Conservation (phyloP, 1,139 yeast genomes). For the Nakaseomyces uthaithaninus region DNA sequence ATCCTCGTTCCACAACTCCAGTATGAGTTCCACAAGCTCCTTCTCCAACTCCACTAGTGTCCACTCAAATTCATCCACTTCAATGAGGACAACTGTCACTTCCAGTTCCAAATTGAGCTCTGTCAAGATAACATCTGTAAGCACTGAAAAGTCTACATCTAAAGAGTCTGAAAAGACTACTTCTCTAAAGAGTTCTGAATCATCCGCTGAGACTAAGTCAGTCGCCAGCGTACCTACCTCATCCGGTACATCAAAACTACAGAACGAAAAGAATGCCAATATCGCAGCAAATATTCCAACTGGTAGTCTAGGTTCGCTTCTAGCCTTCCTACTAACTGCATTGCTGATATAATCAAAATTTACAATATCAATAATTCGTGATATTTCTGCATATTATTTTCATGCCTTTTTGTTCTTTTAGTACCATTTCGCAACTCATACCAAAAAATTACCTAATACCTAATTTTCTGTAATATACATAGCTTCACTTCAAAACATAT, state of each 20-base stretch:
- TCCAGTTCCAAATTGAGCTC: constrained; percentile 11
- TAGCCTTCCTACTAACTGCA: background rate
- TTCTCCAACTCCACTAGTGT: constrained; percentile 10
- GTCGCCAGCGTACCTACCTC: no score
- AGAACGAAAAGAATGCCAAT: no score
- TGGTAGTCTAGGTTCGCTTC: background rate
- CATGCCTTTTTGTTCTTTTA: background rate
- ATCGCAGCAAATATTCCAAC: background rate
- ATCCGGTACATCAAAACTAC: no score
- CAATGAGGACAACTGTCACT: no score
- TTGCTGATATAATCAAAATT: background rate
- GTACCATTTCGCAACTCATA: no score
- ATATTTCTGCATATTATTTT: no score
- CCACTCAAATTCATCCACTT: no score
- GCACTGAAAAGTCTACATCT: constrained; percentile 8
- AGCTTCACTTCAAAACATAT: background rate
- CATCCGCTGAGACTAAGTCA: no score
- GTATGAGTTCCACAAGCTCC: constrained; percentile 20
- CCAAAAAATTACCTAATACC: background rate
- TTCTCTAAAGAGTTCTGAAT: no score
- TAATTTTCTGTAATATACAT: background rate
- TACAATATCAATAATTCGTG: no score
- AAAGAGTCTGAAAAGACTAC: constrained; percentile 4
- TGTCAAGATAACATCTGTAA: background rate
- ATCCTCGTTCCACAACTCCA: constrained; percentile 13